Evolutionary conservation across 306 rosid species (phyloP).

Genomic region (Vigna unguiculata): DNA sequence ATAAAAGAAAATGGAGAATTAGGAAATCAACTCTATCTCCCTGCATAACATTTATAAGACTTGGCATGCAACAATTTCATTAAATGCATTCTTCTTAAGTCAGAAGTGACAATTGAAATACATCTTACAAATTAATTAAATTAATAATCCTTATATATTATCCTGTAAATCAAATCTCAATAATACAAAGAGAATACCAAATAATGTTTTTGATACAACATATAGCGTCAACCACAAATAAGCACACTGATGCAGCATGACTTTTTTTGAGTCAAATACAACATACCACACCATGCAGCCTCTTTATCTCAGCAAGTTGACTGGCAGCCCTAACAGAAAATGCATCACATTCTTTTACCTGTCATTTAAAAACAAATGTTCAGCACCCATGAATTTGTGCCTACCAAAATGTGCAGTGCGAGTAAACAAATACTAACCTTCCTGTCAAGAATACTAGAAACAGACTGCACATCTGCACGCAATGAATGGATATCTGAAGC

Average conservation of each 20-base stretch:
- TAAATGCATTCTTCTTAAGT: background rate
- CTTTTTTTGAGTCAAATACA: constrained; percentile 8
- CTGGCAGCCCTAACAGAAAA: constrained; percentile 62
- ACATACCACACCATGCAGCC: constrained; percentile 76
- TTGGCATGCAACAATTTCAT: background rate
- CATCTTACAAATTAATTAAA: background rate
- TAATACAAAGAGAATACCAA: background rate
- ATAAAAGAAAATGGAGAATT: constrained; percentile 22
- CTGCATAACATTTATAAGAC: constrained; percentile 2
- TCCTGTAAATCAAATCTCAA: constrained; percentile 14
- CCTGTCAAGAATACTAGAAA: constrained; percentile 76
- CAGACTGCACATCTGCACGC: constrained; percentile 83
- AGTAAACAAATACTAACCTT: constrained; percentile 65
- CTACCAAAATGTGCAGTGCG: constrained; percentile 28
- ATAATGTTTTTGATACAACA: background rate
- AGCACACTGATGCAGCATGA: background rate
- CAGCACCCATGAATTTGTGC: constrained; percentile 39
- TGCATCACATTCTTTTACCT: constrained; percentile 80
- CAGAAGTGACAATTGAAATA: constrained; percentile 3
- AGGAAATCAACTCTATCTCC: constrained; percentile 1
- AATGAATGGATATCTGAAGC: constrained; percentile 88
- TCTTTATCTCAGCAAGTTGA: constrained; percentile 70
- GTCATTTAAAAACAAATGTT: constrained; percentile 32
- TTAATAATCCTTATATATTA: constrained; percentile 24
- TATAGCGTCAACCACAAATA: constrained; percentile 15